These are phyloP conservation scores for Trypanosoma theileri DNA, from an alignment of 208 protist genomes.

Conservation along the genomic window DNA sequence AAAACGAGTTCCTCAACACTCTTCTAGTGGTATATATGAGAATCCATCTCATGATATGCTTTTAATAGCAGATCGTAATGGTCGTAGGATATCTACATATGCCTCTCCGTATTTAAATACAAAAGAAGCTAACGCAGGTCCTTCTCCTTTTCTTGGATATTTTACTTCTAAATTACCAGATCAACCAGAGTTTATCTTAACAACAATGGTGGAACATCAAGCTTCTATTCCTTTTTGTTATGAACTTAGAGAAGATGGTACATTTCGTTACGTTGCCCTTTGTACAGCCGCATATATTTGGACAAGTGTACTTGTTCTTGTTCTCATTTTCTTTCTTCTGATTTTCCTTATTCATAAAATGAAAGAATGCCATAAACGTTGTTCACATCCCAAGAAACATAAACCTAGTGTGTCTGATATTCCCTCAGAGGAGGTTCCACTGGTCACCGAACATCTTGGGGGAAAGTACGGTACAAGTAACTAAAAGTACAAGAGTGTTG, in stretches of 20 bases:
- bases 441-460: neutral
- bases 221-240: constrained; percentile 85
- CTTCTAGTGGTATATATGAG: constrained; percentile 83
- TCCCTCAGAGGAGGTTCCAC: constrained; percentile 15
- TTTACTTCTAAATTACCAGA: constrained; percentile 77
- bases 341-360: constrained; percentile 8
- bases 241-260: constrained; percentile 66
- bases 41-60: constrained; percentile 72
- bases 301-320: constrained; percentile 38
- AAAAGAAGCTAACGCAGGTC: constrained; percentile 32
- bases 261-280: constrained; percentile 76
- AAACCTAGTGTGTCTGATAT: neutral
- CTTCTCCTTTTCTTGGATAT: constrained; percentile 61
- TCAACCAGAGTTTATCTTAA: constrained; percentile 84
- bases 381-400: neutral
- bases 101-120: constrained; percentile 68
- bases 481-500: neutral
- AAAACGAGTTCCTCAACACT: constrained; percentile 37
- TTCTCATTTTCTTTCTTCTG: constrained; percentile 35
- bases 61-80: constrained; percentile 76
- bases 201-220: constrained; percentile 73
- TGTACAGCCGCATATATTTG: constrained; percentile 80
- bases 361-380: neutral
- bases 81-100: constrained; percentile 65
- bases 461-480: neutral